Percentiles rank a stretch among this genome's conserved stretches.
Evolutionary conservation across 345 rosid species (phyloP).

Genomic region (Adansonia digitata): DNA sequence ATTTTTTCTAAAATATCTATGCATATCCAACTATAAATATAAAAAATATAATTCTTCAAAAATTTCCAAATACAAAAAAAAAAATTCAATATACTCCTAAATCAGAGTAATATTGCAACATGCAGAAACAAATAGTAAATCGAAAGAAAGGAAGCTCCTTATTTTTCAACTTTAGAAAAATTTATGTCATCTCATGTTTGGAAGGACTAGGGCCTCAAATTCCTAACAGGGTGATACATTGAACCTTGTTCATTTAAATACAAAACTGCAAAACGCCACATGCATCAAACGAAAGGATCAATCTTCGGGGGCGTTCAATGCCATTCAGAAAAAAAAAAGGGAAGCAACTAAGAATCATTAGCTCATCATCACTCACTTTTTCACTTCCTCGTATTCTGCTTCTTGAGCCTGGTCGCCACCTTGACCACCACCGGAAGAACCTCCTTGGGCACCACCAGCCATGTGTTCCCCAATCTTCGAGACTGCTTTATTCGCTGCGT

Average conservation of each 20-base stretch:
- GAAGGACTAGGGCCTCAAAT: background rate
- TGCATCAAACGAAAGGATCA: background rate
- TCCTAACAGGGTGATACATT: background rate
- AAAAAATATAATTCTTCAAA: too few relatives aligned
- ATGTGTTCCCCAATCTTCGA: conserved; percentile 89
- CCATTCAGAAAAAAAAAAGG: background rate
- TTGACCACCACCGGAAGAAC: conserved; percentile 45
- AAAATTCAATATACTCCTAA: too few relatives aligned
- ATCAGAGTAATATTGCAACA: too few relatives aligned
- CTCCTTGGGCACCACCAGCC: conserved; percentile 56
- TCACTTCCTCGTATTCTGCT: conserved; percentile 85
- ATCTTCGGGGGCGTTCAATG: background rate
- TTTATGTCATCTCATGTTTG: background rate
- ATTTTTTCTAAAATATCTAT: too few relatives aligned
- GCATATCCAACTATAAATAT: too few relatives aligned
- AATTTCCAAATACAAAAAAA: too few relatives aligned
- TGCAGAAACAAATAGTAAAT: too few relatives aligned
- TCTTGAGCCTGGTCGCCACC: conserved; percentile 74
- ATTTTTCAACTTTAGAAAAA: background rate
- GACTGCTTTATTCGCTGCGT: background rate
- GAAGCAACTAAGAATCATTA: background rate
- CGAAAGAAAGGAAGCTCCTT: too few relatives aligned
- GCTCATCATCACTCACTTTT: conserved; percentile 40
- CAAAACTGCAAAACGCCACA: background rate
- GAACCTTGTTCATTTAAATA: background rate